These are phyloP conservation scores for Myotisia sp. DNA, from an alignment of 2,329 filamentous ascomycete genomes.

Conservation along the genomic window DNA sequence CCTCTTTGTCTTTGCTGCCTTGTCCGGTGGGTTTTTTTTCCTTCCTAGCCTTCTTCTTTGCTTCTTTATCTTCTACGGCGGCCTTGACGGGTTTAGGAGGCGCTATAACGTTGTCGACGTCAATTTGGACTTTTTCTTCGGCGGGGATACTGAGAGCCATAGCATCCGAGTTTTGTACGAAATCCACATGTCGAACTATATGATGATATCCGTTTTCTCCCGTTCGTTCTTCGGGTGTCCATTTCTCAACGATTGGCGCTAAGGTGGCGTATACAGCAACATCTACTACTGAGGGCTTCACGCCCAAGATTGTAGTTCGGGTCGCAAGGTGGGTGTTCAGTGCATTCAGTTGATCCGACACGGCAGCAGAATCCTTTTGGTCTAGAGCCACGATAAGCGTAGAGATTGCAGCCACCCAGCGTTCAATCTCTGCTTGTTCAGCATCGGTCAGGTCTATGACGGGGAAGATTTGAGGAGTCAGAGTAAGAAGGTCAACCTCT, in stretches of 20 bases:
- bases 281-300: constrained; percentile 79
- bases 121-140: constrained; percentile 61
- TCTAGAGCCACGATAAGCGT: constrained; percentile 45
- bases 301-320: constrained; percentile 76
- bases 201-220: constrained; percentile 81
- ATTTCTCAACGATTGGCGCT: constrained; percentile 60
- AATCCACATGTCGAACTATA: constrained; percentile 82
- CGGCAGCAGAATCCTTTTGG: constrained; percentile 40
- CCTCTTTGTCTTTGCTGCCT: constrained; percentile 15
- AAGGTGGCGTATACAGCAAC: constrained; percentile 68
- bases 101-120: constrained; percentile 67
- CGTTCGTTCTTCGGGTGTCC: constrained; percentile 74
- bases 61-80: constrained; percentile 89
- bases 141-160: constrained; percentile 56
- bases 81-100: constrained; percentile 79
- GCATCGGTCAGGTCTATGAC: constrained; percentile 56
- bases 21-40: constrained; percentile 85
- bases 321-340: constrained; percentile 79
- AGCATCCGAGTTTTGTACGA: constrained; percentile 73
- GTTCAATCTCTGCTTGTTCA: constrained; percentile 75
- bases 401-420: constrained; percentile 70
- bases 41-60: constrained; percentile 98
- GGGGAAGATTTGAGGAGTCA: constrained; percentile 50
- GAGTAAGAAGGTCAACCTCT: constrained; percentile 31
- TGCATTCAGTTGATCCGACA: constrained; percentile 53